Conservation (phyloP, 352 stramenopile species). For the Phytopythium montanum region DNA sequence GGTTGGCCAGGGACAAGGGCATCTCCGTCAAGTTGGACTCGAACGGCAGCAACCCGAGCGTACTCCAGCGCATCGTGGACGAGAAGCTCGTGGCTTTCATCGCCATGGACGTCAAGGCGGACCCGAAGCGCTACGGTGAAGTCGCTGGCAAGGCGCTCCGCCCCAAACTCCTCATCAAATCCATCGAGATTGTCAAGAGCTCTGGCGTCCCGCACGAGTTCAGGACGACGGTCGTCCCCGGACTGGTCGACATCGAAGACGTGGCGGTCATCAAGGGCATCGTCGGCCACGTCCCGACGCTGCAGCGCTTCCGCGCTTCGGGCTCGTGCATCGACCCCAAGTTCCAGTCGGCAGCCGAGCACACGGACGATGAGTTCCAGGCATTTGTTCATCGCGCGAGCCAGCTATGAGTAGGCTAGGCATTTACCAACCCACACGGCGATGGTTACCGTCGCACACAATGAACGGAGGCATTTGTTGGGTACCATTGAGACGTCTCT, state of each 20-base stretch:
- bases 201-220: slow-evolving; percentile 22
- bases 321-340: slow-evolving; percentile 22
- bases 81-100: slow-evolving; percentile 25
- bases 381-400: slow-evolving; percentile 15
- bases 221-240: slow-evolving; percentile 24
- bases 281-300: slow-evolving; percentile 14
- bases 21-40: slow-evolving; percentile 26
- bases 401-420: slow-evolving; percentile 12
- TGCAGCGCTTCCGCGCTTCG: slow-evolving; percentile 24
- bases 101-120: slow-evolving; percentile 24
- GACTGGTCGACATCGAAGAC: slow-evolving; percentile 26
- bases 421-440: too few relatives aligned
- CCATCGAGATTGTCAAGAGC: slow-evolving; percentile 28
- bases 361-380: slow-evolving; percentile 24
- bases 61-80: slow-evolving; percentile 23
- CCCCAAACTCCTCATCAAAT: slow-evolving; percentile 22
- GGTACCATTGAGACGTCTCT: neutral
- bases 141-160: slow-evolving; percentile 22
- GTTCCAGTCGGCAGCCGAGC: slow-evolving; percentile 18
- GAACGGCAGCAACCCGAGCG: slow-evolving; percentile 29
- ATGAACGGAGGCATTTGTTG: neutral
- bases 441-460: neutral
- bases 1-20: slow-evolving; percentile 19
- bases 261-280: slow-evolving; percentile 22
- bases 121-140: slow-evolving; percentile 22